These are phyloP conservation scores for Proliferodiscus dingleyae DNA, from an alignment of 2,329 filamentous ascomycete species.

Conservation along the genomic window DNA sequence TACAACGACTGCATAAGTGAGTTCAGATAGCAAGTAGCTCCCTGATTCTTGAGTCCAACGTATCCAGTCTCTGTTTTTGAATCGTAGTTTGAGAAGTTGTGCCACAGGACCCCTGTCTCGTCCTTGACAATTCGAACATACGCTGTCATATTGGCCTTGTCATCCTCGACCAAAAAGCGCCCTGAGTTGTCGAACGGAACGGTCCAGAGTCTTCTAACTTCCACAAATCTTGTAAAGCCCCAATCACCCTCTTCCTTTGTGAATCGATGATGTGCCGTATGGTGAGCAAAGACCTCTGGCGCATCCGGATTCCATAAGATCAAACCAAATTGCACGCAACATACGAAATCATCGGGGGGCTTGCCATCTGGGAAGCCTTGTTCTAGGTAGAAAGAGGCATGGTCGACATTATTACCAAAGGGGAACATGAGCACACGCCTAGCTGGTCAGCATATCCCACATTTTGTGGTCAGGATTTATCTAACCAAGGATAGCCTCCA, in stretches of 20 bases:
- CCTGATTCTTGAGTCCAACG: conserved; percentile 94
- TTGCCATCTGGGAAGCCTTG: conserved; percentile 76
- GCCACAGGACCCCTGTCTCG: conserved; percentile 84
- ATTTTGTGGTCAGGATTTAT: conserved; percentile 28
- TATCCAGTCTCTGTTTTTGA: conserved; percentile 99
- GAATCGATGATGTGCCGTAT: conserved; percentile 89
- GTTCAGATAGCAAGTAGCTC: conserved; percentile 85
- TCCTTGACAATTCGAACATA: conserved; percentile 80
- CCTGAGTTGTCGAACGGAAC: conserved; percentile 65
- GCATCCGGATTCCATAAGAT: conserved; percentile 94
- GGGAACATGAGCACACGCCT: conserved; percentile 96
- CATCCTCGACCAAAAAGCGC: conserved; percentile 72
- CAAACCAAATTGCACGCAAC: conserved; percentile 90
- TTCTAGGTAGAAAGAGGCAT: conserved; percentile 92
- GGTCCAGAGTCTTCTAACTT: conserved; percentile 80
- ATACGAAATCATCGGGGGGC: conserved; percentile 89
- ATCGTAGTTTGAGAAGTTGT: conserved; percentile 91
- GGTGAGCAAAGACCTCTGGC: conserved; percentile 75
- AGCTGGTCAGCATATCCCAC: conserved; percentile 14
- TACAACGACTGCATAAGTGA: conserved; percentile 80
- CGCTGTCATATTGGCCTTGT: conserved; percentile 73
- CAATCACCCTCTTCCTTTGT: conserved; percentile 95
- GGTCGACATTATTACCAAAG: conserved; percentile 89
- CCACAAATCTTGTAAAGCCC: conserved; percentile 96
- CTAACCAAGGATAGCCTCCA: conserved; percentile 80